A percentile compares a stretch with the other conserved stretches of the same genome.
These are phyloP conservation scores for Candida corydali DNA, from an alignment of 805 yeast genomes.

Conservation along the genomic window DNA sequence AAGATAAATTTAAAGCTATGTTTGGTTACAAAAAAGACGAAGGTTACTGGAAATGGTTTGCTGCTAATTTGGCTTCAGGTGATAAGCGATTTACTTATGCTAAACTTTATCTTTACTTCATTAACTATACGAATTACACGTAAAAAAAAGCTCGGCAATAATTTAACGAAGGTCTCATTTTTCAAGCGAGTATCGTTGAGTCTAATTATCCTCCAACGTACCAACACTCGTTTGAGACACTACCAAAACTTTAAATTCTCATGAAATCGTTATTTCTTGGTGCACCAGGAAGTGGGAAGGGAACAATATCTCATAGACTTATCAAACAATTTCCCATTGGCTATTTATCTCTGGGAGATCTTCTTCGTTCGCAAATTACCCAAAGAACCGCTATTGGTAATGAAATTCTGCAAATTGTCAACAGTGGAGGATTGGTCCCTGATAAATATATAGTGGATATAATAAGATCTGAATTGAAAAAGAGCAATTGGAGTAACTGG, in stretches of 20 bases:
- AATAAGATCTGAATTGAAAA: slow-evolving; percentile 46
- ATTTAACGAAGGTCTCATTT: too few species aligned
- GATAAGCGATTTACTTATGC: too few species aligned
- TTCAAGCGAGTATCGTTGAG: too few species aligned
- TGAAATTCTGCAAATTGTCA: slow-evolving; percentile 53
- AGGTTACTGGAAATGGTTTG: slow-evolving; percentile 89
- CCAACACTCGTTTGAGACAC: background rate
- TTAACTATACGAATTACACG: too few species aligned
- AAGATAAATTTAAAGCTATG: slow-evolving; percentile 92
- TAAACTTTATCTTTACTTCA: too few species aligned
- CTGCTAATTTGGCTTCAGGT: slow-evolving; percentile 98
- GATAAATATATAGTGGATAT: slow-evolving; percentile 63
- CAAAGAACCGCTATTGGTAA: slow-evolving; percentile 50
- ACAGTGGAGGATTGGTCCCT: slow-evolving; percentile 67
- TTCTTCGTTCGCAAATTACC: slow-evolving; percentile 65
- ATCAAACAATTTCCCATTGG: slow-evolving; percentile 52
- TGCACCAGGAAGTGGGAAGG: slow-evolving; percentile 96
- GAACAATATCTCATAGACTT: slow-evolving; percentile 75
- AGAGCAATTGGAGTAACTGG: slow-evolving; percentile 54
- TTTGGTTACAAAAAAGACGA: slow-evolving; percentile 97
- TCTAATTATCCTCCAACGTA: too few species aligned
- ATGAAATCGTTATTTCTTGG: slow-evolving; percentile 69
- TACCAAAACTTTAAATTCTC: background rate
- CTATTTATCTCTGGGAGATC: slow-evolving; percentile 80
- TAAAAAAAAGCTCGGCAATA: too few species aligned